Evolutionary conservation across 2,329 filamentous ascomycete genomes (phyloP).

Genomic region (Xylaria sp.): DNA sequence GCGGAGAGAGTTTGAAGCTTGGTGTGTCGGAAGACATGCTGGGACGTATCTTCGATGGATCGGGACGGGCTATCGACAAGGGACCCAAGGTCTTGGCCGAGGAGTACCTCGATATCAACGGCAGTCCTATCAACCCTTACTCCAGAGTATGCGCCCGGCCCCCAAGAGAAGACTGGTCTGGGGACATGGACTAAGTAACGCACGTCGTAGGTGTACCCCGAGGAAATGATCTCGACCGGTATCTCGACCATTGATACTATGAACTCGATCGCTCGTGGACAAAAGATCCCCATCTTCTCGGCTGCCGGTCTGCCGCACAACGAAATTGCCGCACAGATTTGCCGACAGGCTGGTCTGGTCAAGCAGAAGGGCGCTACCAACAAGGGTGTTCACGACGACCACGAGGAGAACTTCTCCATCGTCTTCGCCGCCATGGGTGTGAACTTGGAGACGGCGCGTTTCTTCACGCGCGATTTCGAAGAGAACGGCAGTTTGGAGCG

Average conservation of each 20-base stretch:
- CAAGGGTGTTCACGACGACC: slow-evolving; percentile 92
- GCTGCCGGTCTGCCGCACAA: slow-evolving; percentile 97
- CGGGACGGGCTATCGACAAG: slow-evolving; percentile 96
- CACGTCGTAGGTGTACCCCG: slow-evolving; percentile 74
- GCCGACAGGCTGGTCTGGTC: slow-evolving; percentile 91
- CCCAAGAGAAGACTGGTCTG: neutral
- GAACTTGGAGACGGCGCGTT: slow-evolving; percentile 96
- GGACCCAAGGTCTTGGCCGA: slow-evolving; percentile 96
- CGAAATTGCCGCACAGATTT: slow-evolving; percentile 98
- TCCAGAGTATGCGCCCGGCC: slow-evolving; percentile 62
- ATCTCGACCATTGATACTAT: slow-evolving; percentile 99
- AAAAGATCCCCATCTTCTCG: slow-evolving; percentile 99
- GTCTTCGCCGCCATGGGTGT: slow-evolving; percentile 99
- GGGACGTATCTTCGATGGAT: slow-evolving; percentile 97
- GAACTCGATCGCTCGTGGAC: slow-evolving; percentile 95
- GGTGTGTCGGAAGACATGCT: slow-evolving; percentile 99
- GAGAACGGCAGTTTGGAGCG: slow-evolving; percentile 99
- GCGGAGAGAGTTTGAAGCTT: slow-evolving; percentile 93
- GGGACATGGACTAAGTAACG: slow-evolving; percentile 18
- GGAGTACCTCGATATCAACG: slow-evolving; percentile 98
- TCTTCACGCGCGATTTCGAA: slow-evolving; percentile 98
- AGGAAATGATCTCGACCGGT: slow-evolving; percentile 99
- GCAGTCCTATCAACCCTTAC: slow-evolving; percentile 97
- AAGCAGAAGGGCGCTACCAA: slow-evolving; percentile 70
- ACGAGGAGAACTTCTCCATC: slow-evolving; percentile 99